Conservation (phyloP, 768 basidiomycete genomes). For the Leucosporidium scottii region DNA sequence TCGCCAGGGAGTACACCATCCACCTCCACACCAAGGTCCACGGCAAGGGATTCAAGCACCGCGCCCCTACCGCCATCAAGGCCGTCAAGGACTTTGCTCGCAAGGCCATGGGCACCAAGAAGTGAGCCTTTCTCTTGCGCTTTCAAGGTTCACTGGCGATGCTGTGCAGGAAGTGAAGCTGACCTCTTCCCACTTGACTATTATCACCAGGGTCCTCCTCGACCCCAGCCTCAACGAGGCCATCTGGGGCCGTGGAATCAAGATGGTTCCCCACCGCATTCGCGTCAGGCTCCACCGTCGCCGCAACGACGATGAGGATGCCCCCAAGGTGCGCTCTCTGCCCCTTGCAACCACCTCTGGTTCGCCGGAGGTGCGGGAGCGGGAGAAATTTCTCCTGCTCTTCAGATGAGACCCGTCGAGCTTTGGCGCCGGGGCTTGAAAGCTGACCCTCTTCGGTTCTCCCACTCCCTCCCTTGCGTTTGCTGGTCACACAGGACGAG, state of each 20-base stretch:
- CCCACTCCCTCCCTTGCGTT: no score
- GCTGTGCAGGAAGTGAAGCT: no score
- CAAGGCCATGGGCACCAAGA: slow-evolving; percentile 90
- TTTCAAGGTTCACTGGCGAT: no score
- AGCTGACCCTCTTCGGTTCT: no score
- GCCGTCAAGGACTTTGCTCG: slow-evolving; percentile 83
- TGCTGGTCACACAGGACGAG: slow-evolving; percentile 6
- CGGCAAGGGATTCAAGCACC: slow-evolving; percentile 41
- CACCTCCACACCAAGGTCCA: slow-evolving; percentile 37
- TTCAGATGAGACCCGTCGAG: not conserved
- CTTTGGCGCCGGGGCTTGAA: no score
- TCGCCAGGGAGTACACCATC: slow-evolving; percentile 85
- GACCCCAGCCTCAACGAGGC: slow-evolving; percentile 91
- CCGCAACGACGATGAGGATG: slow-evolving; percentile 97
- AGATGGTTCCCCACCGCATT: slow-evolving; percentile 84
- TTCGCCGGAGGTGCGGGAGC: slow-evolving; percentile 39
- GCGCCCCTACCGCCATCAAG: slow-evolving; percentile 94
- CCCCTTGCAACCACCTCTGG: slow-evolving; percentile 65
- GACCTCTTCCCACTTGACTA: no score
- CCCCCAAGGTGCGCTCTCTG: slow-evolving; percentile 77
- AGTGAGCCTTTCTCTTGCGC: slow-evolving; percentile 45
- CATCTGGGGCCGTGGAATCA: slow-evolving; percentile 89
- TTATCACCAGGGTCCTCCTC: slow-evolving; percentile 65
- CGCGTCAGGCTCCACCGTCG: slow-evolving; percentile 95
- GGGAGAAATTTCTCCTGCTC: not conserved